Base-by-base conservation (phyloP, 2,329 filamentous ascomycete genomes). In the Hymenoscyphus fructigenus region DNA sequence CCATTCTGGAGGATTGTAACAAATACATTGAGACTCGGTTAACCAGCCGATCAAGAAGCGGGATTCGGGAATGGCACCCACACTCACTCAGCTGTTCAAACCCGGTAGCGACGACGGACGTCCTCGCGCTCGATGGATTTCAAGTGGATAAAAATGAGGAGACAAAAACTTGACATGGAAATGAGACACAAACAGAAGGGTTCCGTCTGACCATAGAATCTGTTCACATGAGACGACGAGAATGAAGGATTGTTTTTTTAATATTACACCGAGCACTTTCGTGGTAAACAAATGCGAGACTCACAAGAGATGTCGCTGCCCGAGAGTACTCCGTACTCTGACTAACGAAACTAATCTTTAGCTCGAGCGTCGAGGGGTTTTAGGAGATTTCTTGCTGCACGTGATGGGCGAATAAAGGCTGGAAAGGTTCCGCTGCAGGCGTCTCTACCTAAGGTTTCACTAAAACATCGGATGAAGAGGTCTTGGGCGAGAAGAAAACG, bases 391-490 rank as follows among this genome's bases (percentile, higher is more conserved):
- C n/a, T 3, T 53, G 23, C 23, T 53, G 10, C 47, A 53, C 47
- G 47, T 53, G 47, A 53, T 14, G 47, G 23, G 9, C 20, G 5
- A 44, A 17, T 15, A n/a, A 17, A 44, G 38, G 38, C 15, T 17
- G 38, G n/a, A n/a, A 44, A 44, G 38, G n/a, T n/a, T 44, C 38
- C n/a, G 14, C 38, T 7, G 38, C 38, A 44, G 38, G n/a, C 44
- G 23, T 50, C 20, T 23, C n/a, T 23, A 61, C 59, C 59, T 61
- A 20, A 57, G 63, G 63, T 65, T 58, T 41, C 59, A 61, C 63
- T 29, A 38, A 6, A 59, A 66, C 61, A 64, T 67, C 61, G 60
- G 66, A 66, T 59, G 64, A 62, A 58, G 53, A 47, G 57, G 20
- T 15, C 36, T 47, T 50, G 17, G 47, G 23, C 47, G 47, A 14